Evolutionary conservation across 1,284 basidiomycete genomes (phyloP), one percentile per base, ranked within the genome.

Genomic region (Puccinia brachypodii): DNA sequence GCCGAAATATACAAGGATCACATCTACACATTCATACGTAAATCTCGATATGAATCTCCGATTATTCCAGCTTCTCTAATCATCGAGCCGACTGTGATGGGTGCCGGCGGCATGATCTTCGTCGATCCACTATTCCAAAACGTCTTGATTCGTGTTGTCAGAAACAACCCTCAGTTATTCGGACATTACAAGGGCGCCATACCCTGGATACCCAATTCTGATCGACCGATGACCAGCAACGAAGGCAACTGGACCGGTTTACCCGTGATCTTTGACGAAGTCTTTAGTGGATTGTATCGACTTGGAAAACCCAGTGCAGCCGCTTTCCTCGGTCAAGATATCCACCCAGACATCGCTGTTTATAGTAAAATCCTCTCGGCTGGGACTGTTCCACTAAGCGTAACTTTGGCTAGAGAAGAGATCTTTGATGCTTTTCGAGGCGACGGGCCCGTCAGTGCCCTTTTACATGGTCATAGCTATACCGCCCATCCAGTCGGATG

Each of bases 101-200:
- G 96, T 19, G 96, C 96, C 0, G 96, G 94, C 0, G 96, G 96
- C 0, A 98, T 98, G 96, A 89, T 96, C 56, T 98, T 98, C 85
- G 95, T 98, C 69, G 96, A 99, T 85, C 96, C 96, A 0, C 91
- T 99, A 47, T 98, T 96, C 89, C 96, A 99, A 86, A 90, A 93
- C 28, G 88, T 95, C 56, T 87, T 99, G 82, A 89, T 98, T 69
- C 94, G 97, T 84, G 89, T 91, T 2, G 93, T 94, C 7, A 91
- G 96, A 44, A 88, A 88, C 1, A 87, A 87, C 81, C 85, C 84
- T 25, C 87, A 88, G 78, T 84, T 90, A 14, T 90, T 90, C 84
- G 85, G 85, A 25, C 84, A 83, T 14, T 28, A 31, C 22, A 38
- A 75, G 72, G 33, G n/a, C 68, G 9, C 3, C 71, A 13, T 50